These are phyloP conservation scores for Nepenthes mirabilis DNA, from an alignment of 148 eudicot genomes.

Conservation along the genomic window DNA sequence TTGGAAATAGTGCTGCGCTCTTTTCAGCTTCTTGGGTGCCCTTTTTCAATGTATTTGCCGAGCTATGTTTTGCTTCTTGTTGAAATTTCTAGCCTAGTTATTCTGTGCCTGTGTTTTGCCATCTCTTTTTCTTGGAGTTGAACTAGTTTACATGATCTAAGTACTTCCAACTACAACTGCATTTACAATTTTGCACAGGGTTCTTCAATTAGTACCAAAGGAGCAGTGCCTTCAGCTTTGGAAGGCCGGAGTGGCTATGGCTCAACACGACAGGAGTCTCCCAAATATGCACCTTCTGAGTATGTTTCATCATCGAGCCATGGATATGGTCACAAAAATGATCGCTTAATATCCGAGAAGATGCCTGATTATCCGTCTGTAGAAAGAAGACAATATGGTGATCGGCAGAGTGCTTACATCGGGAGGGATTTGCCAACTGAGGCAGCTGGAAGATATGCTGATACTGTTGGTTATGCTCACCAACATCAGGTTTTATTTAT, in stretches of 20 bases:
- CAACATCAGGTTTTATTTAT: slow-evolving; percentile 53
- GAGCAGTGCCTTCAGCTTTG: slow-evolving; percentile 36
- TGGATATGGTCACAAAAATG: slow-evolving; percentile 59
- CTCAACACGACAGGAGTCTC: slow-evolving; percentile 50
- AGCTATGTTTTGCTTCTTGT: too few species aligned
- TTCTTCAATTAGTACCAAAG: slow-evolving; percentile 39
- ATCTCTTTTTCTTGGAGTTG: too few species aligned
- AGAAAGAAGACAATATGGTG: slow-evolving; percentile 22
- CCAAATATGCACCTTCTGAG: slow-evolving; percentile 47
- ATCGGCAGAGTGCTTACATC: slow-evolving; percentile 23
- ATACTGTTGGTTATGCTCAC: slow-evolving; percentile 45
- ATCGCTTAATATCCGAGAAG: slow-evolving; percentile 28
- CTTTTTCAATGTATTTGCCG: too few species aligned
- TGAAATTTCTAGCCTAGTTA: too few species aligned
- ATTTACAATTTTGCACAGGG: slow-evolving; percentile 20
- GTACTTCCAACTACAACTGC: too few species aligned
- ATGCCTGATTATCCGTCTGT: neutral
- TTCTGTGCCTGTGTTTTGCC: too few species aligned
- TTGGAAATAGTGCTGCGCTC: too few species aligned
- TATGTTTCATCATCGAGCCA: slow-evolving; percentile 42
- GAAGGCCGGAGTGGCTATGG: slow-evolving; percentile 38
- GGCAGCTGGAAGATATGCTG: slow-evolving; percentile 44
- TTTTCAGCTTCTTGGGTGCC: too few species aligned
- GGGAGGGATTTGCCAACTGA: slow-evolving; percentile 58
- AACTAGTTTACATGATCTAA: too few species aligned